Base-by-base conservation (phyloP, 306 rosid genomes). In the Styphnolobium japonicum region DNA sequence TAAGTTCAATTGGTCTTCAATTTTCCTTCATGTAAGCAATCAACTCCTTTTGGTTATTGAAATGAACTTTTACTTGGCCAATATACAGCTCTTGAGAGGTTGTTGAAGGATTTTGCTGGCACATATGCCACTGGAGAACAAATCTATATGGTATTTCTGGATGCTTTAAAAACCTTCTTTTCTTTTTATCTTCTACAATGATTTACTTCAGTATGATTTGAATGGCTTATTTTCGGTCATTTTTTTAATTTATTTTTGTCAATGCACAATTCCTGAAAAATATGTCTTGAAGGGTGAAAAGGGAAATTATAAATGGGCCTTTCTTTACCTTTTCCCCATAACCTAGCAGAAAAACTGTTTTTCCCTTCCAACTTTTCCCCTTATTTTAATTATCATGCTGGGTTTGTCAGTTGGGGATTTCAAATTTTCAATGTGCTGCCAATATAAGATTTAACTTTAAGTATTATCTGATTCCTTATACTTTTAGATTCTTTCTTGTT, bases 71-170 rank as follows among this genome's bases (percentile, higher is more conserved):
- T 36, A 25, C 21, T 43, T 82, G 52, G 66, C 49, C 52, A 7
- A 37, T 72, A 22, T 82, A 68, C 75, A 87, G 90, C 81, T 76
- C 87, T 85, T 29, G 90, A 87, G 78, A 85, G 57, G 61, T 67
- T 85, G 51, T 69, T 79, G 77, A 79, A 87, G 85, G 76, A 85
- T 61, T 64, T 57, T 84, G 80, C 80, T 67, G 64, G 83, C 3
- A 74, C 22, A 52, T 80, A 60, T 80, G 87, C 88, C 48, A 72
- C 86, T 0, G 88, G 88, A 18, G 86, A 85, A 66, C 83, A 76
- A 33, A 64, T 82, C 37, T 80, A 67, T 53, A 76, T 85, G 90
- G 90, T 80, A 42, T 8, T 39, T 39, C 75, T 39, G 10, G 67
- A 37, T 22, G 22, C 6, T 43, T 25, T 52, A 11, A 48, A 48